Evolutionary conservation across 805 yeast species (phyloP), one percentile per base, ranked within the genome.

Genomic region (Debaryomyces tyrocola): DNA sequence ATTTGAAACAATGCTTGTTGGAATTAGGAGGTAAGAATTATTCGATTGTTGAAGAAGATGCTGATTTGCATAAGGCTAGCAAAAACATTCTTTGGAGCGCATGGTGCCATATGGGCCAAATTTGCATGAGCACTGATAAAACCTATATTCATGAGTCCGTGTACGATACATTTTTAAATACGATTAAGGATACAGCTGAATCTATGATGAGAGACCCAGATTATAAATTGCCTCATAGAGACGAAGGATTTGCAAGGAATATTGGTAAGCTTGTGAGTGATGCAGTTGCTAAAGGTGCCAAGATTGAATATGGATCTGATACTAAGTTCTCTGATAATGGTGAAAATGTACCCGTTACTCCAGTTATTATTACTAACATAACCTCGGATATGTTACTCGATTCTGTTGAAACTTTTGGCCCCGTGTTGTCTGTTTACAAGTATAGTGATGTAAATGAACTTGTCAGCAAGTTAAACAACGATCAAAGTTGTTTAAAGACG

Each of bases 11-110:
- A 1, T 58, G 59, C 20, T 52, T 75, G 12, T 52, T 77, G 38
- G 80, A 76, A 46, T 55, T 75, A 34, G 80, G 80, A 1, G 80
- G 79, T 6, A 75, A 75, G 50, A 74, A 75, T 50, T 58, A 58
- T 33, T 43, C 67, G 1, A 56, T 75, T 9, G 57, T 76, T 2
- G 60, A 57, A 12, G 40, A 56, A 4, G 74, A 68, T 43, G 67
- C 66, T 0, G 66, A 71, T 47, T 46, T 76, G 24, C 54, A 44
- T 1, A 51, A 47, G 33, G 75, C 79, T 1, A 54, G 67, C 2
- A 48, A 52, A 1, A 44, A 44, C 12, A 55, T 60, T 21, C 36
- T 72, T 7, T 62, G 66, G 64, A 57, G 68, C 20, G 55, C 70
- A 8, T 73, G 75, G 76, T 55, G 63, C 41, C 74, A 76, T 51